Evolutionary conservation across 306 rosid genomes (phyloP), one percentile per base, ranked within the genome.

Genomic region (Myrica gale): DNA sequence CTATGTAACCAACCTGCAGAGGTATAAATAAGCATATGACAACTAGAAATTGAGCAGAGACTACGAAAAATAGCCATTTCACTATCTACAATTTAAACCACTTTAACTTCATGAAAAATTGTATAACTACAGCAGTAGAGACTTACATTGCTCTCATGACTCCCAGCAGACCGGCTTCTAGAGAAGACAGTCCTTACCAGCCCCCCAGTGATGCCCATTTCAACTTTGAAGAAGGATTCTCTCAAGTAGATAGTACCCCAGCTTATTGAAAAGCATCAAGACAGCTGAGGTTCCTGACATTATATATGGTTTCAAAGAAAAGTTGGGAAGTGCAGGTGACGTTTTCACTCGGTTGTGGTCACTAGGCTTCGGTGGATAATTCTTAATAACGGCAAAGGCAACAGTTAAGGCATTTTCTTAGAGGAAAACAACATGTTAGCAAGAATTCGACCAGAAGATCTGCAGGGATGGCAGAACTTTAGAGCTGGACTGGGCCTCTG

Each of bases 161-260:
- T 74, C 39, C 79, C 78, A 55, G 54, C 41, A 55, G 90, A 82
- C 15, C 90, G 82, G 71, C 79, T 91, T 80, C 82, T 88, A 58
- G 88, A 85, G 89, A 93, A 89, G 79, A 93, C 98, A 82, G 79
- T 89, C 83, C 85, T 87, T 46, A 91, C 97, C 81, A 93, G 79
- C 71, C 84, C 98, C 9, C 90, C 87, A 23, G 84, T 87, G 87
- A 93, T 85, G n/a, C 98, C 98, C 98, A 93, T 93, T 56, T 71
- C 58, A 56, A 72, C 51, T n/a, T 74, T 67, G 78, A 76, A 57
- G 73, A 68, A 71, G 74, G 61, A 48, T 80, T 69, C 78, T 71
- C 77, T 81, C 69, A 26, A 47, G 45, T 26, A 56, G 76, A 46
- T 67, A 68, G 75, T 77, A 72, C 72, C 37, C 75, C 39, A 68